Conservation (phyloP, 1,284 basidiomycete species). For the Schizophyllum amplum region DNA sequence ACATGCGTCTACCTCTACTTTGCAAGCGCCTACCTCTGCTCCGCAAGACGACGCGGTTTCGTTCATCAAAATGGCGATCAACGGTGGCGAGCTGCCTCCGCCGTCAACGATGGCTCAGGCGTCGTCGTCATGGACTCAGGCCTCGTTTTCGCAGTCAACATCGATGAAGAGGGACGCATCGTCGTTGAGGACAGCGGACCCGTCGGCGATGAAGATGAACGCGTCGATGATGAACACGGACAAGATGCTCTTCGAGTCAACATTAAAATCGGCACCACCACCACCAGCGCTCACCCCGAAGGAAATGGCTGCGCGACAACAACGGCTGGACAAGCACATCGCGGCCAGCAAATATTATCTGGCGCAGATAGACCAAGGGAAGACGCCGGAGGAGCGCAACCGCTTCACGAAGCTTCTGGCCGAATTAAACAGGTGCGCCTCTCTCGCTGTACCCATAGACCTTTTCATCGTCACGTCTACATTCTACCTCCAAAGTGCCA, state of each 20-base stretch:
- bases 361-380: slow-evolving; percentile 42
- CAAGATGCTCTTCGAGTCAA: background rate
- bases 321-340: slow-evolving; percentile 54
- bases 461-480: background rate
- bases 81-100: slow-evolving; percentile 29
- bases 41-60: slow-evolving; percentile 42
- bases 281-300: slow-evolving; percentile 3
- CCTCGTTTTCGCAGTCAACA: slow-evolving; percentile 7
- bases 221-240: background rate
- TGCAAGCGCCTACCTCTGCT: too few species aligned
- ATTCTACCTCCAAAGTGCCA: too few species aligned
- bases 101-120: slow-evolving; percentile 12
- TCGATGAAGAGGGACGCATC: too few species aligned
- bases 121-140: slow-evolving; percentile 8
- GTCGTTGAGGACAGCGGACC: too few species aligned
- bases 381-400: slow-evolving; percentile 57
- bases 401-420: slow-evolving; percentile 47
- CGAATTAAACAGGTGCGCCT: slow-evolving; percentile 35
- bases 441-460: background rate
- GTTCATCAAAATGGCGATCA: slow-evolving; percentile 46
- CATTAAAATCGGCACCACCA: background rate
- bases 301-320: slow-evolving; percentile 41
- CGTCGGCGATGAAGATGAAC: slow-evolving; percentile 6
- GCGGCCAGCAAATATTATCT: slow-evolving; percentile 65
- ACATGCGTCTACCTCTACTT: too few species aligned